Evolutionary conservation across 108 stramenopile genomes (phyloP).

Genomic region (Tribonema minus): DNA sequence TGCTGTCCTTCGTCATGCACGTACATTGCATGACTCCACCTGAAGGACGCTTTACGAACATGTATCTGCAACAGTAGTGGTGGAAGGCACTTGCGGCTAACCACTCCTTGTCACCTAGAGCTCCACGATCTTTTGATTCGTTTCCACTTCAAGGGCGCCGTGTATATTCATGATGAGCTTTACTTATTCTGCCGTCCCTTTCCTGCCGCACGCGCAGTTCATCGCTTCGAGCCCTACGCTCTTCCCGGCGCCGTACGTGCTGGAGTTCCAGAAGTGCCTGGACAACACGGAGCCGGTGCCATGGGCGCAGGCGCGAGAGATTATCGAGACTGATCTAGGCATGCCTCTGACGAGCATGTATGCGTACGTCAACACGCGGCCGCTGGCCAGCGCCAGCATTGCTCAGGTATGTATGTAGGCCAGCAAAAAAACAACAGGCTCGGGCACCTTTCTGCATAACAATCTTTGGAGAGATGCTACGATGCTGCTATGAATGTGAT

Average conservation of each 20-base stretch:
- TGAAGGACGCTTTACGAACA: no score
- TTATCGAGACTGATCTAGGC: constrained; percentile 73
- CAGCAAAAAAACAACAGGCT: no score
- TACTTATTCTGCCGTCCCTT: neutral
- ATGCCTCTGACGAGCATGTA: constrained; percentile 67
- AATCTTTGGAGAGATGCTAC: no score
- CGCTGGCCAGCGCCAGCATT: constrained; percentile 80
- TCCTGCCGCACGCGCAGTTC: constrained; percentile 72
- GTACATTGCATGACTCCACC: no score
- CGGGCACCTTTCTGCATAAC: no score
- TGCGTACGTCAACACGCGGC: constrained; percentile 66
- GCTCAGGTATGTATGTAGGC: constrained; percentile 88
- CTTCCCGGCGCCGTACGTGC: constrained; percentile 84
- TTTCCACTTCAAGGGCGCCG: no score
- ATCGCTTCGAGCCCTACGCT: constrained; percentile 85
- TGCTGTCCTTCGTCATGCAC: no score
- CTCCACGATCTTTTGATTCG: no score
- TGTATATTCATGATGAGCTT: neutral
- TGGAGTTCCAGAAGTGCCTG: constrained; percentile 90
- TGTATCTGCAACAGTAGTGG: no score
- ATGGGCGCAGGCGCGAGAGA: constrained; percentile 54
- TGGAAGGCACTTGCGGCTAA: no score
- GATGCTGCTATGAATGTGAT: no score
- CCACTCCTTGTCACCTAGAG: no score
- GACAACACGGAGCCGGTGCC: constrained; percentile 78